Conservation (phyloP, 2,329 filamentous ascomycete species). For the Nothophaeocryptopus gaeumannii region DNA sequence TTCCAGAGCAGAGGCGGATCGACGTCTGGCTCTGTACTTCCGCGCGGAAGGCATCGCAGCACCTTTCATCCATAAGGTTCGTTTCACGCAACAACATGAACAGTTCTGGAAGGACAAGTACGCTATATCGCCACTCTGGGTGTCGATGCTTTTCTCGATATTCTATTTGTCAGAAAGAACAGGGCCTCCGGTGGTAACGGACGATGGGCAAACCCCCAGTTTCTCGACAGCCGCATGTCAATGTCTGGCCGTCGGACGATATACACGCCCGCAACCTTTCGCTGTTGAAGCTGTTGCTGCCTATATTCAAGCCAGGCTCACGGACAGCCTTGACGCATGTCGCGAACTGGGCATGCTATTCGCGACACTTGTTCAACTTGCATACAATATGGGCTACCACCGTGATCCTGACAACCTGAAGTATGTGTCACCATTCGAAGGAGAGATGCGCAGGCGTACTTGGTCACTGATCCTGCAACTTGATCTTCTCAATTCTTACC, state of each 20-base stretch:
- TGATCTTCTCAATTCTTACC: constrained; percentile 44
- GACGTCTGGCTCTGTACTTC: constrained; percentile 15
- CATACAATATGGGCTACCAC: constrained; percentile 40
- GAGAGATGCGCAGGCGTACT: constrained; percentile 45
- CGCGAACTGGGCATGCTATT: constrained; percentile 11
- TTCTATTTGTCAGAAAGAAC: constrained; percentile 11
- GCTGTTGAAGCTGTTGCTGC: constrained; percentile 13
- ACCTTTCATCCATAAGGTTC: constrained; percentile 14
- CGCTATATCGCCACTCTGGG: constrained; percentile 41
- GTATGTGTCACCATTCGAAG: constrained; percentile 33
- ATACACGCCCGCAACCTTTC: constrained; percentile 9
- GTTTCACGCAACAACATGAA: constrained; percentile 37
- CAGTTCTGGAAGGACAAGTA: constrained; percentile 44
- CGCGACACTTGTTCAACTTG: constrained; percentile 11
- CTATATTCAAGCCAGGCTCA: constrained; percentile 14
- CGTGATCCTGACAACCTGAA: constrained; percentile 34
- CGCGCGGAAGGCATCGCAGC: constrained; percentile 15
- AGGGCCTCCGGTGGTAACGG: constrained; percentile 1
- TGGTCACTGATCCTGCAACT: constrained; percentile 43
- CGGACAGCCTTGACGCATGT: constrained; percentile 12
- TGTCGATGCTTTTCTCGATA: constrained; percentile 44
- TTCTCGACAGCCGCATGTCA: constrained; percentile 10
- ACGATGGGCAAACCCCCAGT: not conserved
- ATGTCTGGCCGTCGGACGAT: constrained; percentile 15
- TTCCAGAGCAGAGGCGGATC: constrained; percentile 11